Conservation (phyloP, 202 grass and related monocot genomes). For the Elaeis oleifera region DNA sequence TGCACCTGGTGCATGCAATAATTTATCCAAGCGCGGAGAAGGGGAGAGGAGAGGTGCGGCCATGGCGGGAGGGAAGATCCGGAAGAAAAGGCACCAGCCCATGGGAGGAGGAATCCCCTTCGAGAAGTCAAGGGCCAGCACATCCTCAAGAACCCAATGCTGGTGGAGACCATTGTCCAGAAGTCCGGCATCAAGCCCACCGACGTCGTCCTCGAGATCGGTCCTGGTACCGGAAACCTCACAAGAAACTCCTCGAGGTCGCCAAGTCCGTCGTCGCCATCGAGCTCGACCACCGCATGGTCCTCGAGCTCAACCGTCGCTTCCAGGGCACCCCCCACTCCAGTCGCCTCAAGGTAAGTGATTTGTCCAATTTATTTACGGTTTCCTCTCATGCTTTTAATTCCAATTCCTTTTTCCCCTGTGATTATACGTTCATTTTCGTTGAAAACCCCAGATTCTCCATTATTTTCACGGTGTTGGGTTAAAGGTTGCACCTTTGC, state of each 20-base stretch:
- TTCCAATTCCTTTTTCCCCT: neutral
- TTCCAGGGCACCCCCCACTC: slow-evolving; percentile 64
- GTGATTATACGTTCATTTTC: too few species aligned
- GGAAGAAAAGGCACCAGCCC: slow-evolving; percentile 52
- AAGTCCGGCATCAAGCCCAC: slow-evolving; percentile 88
- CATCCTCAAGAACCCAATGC: slow-evolving; percentile 63
- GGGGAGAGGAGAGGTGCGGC: neutral
- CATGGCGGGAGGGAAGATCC: slow-evolving; percentile 90
- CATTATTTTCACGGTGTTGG: too few species aligned
- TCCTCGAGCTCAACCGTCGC: slow-evolving; percentile 73
- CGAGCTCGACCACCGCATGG: slow-evolving; percentile 93
- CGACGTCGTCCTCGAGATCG: slow-evolving; percentile 90
- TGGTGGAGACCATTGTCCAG: slow-evolving; percentile 68
- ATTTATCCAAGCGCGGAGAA: too few species aligned
- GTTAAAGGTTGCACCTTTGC: too few species aligned
- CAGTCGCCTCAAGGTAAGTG: slow-evolving; percentile 48
- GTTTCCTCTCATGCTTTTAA: neutral
- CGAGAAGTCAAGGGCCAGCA: slow-evolving; percentile 95
- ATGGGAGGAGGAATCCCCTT: slow-evolving; percentile 61
- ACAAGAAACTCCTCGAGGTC: slow-evolving; percentile 80
- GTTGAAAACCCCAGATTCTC: too few species aligned
- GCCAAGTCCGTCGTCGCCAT: slow-evolving; percentile 83
- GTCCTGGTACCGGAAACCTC: slow-evolving; percentile 71
- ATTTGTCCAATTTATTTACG: neutral
- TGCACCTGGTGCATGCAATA: too few species aligned